Evolutionary conservation across 2,329 filamentous ascomycete species (phyloP).

Genomic region (Fusarium mexicanum): DNA sequence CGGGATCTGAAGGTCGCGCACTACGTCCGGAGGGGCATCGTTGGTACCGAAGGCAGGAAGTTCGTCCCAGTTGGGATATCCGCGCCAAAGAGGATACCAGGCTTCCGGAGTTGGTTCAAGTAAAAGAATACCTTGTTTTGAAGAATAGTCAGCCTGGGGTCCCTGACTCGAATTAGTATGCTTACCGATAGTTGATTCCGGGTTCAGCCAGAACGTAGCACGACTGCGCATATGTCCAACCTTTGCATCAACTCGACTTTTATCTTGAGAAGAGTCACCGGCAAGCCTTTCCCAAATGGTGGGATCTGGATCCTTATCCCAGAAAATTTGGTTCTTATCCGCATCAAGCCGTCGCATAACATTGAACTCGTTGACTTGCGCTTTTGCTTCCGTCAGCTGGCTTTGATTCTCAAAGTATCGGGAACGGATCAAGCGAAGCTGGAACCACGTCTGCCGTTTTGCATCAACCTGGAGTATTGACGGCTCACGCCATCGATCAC

Average conservation of each 20-base stretch:
- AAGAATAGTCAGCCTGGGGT: neutral
- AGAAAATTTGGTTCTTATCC: neutral
- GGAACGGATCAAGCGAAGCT: neutral
- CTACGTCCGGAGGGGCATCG: neutral
- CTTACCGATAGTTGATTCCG: neutral
- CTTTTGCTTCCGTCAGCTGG: neutral
- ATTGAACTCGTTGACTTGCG: neutral
- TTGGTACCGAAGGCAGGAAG: neutral
- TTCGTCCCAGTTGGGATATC: neutral
- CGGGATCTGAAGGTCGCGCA: neutral
- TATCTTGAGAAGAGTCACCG: accelerated
- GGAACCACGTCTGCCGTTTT: neutral
- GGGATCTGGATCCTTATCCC: neutral
- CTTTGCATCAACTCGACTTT: neutral
- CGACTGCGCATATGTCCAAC: neutral
- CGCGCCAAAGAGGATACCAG: neutral
- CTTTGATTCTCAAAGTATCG: neutral
- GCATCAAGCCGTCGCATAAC: neutral
- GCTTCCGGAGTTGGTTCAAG: neutral
- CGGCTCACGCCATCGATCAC: neutral
- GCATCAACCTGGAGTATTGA: neutral
- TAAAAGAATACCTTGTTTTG: neutral
- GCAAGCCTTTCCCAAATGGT: neutral
- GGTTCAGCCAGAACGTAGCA: neutral
- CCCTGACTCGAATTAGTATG: accelerated